Conservation (phyloP, 495 filamentous ascomycete genomes). For the Neurospora sp. region DNA sequence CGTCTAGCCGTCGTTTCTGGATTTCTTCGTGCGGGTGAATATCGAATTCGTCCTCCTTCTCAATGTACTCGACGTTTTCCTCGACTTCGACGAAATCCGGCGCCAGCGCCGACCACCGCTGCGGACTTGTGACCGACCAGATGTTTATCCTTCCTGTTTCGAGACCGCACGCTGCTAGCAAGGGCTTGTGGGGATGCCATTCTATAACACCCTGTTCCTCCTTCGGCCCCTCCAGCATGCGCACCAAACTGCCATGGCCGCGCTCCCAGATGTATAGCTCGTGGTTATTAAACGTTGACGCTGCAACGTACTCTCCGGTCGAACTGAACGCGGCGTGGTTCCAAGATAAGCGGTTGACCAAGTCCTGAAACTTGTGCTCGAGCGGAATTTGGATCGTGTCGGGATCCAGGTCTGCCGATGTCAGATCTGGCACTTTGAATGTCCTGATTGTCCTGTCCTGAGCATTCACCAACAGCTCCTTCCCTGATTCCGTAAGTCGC, state of each 20-base stretch:
- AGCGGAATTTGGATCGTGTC: conserved; percentile 76
- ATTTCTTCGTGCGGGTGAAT: conserved; percentile 94
- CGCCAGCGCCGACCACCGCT: conserved; percentile 92
- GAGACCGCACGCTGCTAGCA: conserved; percentile 81
- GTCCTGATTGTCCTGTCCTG: conserved; percentile 89
- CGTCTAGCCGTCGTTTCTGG: conserved; percentile 76
- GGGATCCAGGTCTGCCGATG: conserved; percentile 44
- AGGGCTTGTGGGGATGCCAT: conserved; percentile 87
- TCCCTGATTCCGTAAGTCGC: conserved; percentile 70
- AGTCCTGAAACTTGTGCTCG: conserved; percentile 97
- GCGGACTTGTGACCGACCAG: conserved; percentile 85
- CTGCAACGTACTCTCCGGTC: conserved; percentile 84
- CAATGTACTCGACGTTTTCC: conserved; percentile 93
- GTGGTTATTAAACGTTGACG: conserved; percentile 91
- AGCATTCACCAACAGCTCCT: conserved; percentile 78
- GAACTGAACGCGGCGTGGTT: conserved; percentile 92
- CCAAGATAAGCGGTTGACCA: conserved; percentile 89
- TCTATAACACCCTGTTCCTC: conserved; percentile 93
- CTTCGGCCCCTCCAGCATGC: conserved; percentile 89
- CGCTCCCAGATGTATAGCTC: conserved; percentile 99
- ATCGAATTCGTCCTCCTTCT: conserved; percentile 95
- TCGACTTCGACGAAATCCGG: conserved; percentile 97
- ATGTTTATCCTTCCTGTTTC: conserved; percentile 84
- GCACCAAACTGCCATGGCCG: conserved; percentile 81
- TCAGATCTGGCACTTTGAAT: conserved; percentile 50